Evolutionary conservation across 176 grass and related monocot species (phyloP).

Genomic region (Musa itinerans): DNA sequence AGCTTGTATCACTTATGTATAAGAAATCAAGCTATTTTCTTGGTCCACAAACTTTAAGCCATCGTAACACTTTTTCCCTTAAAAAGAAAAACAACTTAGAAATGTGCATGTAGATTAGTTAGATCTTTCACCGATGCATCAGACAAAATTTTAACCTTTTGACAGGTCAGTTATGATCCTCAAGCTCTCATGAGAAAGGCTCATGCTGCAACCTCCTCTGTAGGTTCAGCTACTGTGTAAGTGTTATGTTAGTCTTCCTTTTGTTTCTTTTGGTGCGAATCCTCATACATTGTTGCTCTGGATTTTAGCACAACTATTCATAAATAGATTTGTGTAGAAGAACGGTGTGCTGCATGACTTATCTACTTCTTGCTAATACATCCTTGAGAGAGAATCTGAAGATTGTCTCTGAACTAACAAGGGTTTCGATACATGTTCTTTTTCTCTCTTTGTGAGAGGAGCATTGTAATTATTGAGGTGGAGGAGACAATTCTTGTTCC

Average conservation of each 20-base stretch:
- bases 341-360: too few relatives aligned
- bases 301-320: neutral
- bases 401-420: too few relatives aligned
- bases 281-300: neutral
- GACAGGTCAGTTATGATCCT: constrained; percentile 61
- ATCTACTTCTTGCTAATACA: too few relatives aligned
- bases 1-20: neutral
- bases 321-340: neutral
- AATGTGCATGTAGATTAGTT: neutral
- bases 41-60: neutral
- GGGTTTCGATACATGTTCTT: too few relatives aligned
- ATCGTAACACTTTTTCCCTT: neutral
- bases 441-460: too few relatives aligned
- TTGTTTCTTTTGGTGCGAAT: neutral
- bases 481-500: too few relatives aligned
- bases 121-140: neutral
- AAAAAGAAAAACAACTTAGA: neutral
- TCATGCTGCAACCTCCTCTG: constrained; percentile 71
- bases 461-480: too few relatives aligned
- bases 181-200: constrained; percentile 81
- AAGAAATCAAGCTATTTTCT: neutral
- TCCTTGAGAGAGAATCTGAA: too few relatives aligned
- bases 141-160: neutral
- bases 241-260: constrained; percentile 17
- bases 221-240: constrained; percentile 89